These are phyloP conservation scores for Glycine soja DNA, from an alignment of 306 rosid genomes.

Conservation along the genomic window DNA sequence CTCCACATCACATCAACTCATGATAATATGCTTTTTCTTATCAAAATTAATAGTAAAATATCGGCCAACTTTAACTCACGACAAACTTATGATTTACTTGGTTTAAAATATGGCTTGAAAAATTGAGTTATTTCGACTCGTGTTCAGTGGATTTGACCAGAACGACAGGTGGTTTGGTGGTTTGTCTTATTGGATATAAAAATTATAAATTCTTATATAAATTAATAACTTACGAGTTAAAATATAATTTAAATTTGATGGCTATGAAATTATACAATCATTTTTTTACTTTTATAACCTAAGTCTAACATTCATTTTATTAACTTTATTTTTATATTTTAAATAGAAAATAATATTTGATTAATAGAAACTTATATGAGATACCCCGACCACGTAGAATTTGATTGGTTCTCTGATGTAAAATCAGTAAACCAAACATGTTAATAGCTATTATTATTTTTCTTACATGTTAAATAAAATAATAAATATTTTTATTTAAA, in stretches of 20 bases:
- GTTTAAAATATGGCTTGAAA: not conserved
- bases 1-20: not conserved
- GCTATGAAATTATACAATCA: too few relatives aligned
- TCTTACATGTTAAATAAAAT: too few relatives aligned
- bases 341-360: not conserved
- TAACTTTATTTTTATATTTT: not conserved
- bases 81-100: not conserved
- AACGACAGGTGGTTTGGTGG: not conserved
- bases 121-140: not conserved
- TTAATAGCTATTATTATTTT: not conserved
- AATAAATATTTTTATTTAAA: too few relatives aligned
- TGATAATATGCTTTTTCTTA: not conserved
- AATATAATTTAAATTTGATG: not conserved
- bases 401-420: not conserved
- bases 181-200: not conserved
- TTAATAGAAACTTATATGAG: not conserved
- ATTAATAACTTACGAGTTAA: not conserved
- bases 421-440: not conserved
- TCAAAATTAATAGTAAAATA: not conserved
- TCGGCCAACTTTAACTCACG: not conserved
- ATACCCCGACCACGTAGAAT: not conserved
- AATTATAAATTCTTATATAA: not conserved
- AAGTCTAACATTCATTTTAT: constrained; percentile 3
- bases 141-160: not conserved
- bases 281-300: not conserved